A percentile compares a stretch with the other conserved stretches of the same genome.
These are phyloP conservation scores for Hypoxylon subgilvum DNA, from an alignment of 495 filamentous ascomycete species.

Conservation along the genomic window DNA sequence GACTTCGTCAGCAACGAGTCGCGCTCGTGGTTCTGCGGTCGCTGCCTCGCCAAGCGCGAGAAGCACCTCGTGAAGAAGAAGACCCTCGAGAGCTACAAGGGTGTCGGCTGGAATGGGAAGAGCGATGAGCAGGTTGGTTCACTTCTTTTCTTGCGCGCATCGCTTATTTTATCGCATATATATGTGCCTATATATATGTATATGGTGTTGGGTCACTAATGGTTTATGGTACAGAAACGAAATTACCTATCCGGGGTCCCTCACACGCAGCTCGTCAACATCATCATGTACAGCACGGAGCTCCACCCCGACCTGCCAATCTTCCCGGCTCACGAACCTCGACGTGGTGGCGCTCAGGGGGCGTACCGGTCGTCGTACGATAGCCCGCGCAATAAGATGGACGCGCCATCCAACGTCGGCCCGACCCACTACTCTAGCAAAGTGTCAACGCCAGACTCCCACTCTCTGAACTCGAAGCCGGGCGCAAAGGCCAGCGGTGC, in stretches of 20 bases:
- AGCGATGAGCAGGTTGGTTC: conserved; percentile 50
- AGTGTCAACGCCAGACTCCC: conserved; percentile 25
- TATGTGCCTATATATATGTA: background rate
- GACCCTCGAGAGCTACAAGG: conserved; percentile 35
- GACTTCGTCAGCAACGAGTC: conserved; percentile 69
- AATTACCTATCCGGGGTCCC: conserved; percentile 48
- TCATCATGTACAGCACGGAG: conserved; percentile 44
- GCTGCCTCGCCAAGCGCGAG: conserved; percentile 63
- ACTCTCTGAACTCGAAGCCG: conserved; percentile 6
- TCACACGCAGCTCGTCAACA: conserved; percentile 46
- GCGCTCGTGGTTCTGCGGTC: conserved; percentile 75
- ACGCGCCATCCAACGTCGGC: conserved; percentile 23
- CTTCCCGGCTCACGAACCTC: conserved; percentile 45
- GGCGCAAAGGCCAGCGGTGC: background rate
- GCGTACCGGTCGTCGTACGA: conserved; percentile 23
- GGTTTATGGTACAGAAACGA: conserved; percentile 41
- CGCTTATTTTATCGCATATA: too few relatives aligned
- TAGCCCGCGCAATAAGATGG: conserved; percentile 7
- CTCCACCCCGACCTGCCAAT: conserved; percentile 52
- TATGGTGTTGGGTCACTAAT: conserved; percentile 23
- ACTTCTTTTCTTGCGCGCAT: conserved; percentile 44
- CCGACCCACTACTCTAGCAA: conserved; percentile 26
- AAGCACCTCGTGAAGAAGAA: conserved; percentile 51
- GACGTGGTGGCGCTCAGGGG: conserved; percentile 44
- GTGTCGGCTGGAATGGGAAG: conserved; percentile 54